These are phyloP conservation scores for Monosporascus ibericus DNA, from an alignment of 2,329 filamentous ascomycete genomes.

Conservation along the genomic window DNA sequence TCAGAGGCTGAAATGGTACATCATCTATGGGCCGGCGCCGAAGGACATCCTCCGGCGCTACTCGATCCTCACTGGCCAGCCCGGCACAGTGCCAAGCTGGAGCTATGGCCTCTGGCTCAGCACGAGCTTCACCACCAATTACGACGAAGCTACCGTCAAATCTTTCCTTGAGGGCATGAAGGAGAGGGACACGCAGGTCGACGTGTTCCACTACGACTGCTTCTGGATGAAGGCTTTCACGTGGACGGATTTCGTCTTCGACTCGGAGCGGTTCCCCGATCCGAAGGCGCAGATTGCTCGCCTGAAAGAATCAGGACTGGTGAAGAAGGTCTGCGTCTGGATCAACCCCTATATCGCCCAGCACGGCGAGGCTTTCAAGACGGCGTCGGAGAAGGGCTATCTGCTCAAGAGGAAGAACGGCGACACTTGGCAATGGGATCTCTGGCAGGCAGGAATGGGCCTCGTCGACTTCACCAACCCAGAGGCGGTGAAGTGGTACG, in stretches of 20 bases:
- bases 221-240: constrained; percentile 73
- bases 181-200: constrained; percentile 56
- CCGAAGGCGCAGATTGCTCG: constrained; percentile 57
- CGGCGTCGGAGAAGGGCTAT: constrained; percentile 61
- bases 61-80: constrained; percentile 59
- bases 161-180: constrained; percentile 65
- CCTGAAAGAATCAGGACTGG: constrained; percentile 56
- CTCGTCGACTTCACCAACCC: constrained; percentile 71
- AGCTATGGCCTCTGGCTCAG: constrained; percentile 72
- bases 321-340: constrained; percentile 65
- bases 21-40: constrained; percentile 65
- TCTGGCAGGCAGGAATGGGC: constrained; percentile 74
- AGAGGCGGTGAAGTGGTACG: constrained; percentile 59
- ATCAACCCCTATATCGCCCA: constrained; percentile 71
- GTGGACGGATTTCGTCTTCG: constrained; percentile 72
- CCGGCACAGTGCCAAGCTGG: constrained; percentile 63
- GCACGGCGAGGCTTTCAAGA: constrained; percentile 58
- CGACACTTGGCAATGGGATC: constrained; percentile 69
- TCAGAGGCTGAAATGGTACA: constrained; percentile 66
- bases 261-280: constrained; percentile 62
- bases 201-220: constrained; percentile 72
- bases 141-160: constrained; percentile 63
- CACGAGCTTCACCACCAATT: constrained; percentile 69
- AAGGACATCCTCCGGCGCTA: constrained; percentile 67
- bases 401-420: constrained; percentile 64